Evolutionary conservation across 495 filamentous ascomycete species (phyloP).

Genomic region (Penicillium canariense): DNA sequence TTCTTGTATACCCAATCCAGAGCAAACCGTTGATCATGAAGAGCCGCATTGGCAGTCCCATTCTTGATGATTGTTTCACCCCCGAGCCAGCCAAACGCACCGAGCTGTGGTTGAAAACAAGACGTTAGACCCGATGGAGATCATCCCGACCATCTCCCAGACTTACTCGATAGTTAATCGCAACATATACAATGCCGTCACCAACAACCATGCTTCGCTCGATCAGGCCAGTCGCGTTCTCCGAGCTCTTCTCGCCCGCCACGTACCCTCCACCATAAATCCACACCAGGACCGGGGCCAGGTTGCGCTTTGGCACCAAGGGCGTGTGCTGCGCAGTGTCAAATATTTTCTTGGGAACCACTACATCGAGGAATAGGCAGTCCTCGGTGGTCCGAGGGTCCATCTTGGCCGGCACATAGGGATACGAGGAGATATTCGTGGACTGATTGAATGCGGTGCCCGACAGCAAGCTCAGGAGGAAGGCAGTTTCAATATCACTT

Average conservation of each 20-base stretch:
- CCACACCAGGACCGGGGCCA: conserved; percentile 58
- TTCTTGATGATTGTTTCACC: conserved; percentile 40
- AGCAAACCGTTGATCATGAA: conserved; percentile 66
- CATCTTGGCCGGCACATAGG: conserved; percentile 21
- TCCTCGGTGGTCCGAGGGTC: conserved; percentile 55
- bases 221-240: conserved; percentile 47
- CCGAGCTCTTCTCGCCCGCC: conserved; percentile 49
- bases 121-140: too few species aligned
- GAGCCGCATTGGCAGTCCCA: conserved; percentile 60
- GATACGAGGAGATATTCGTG: conserved; percentile 29
- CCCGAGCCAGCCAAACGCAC: conserved; percentile 64
- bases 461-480: conserved; percentile 29
- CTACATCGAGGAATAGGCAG: conserved; percentile 56
- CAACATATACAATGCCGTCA: conserved; percentile 57
- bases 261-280: conserved; percentile 60
- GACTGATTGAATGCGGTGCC: conserved; percentile 31
- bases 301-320: conserved; percentile 9
- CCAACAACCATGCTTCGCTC: conserved; percentile 35
- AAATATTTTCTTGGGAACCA: conserved; percentile 46
- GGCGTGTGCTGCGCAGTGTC: conserved; percentile 23
- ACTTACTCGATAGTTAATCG: conserved; percentile 59
- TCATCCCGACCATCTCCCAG: too few species aligned
- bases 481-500: conserved; percentile 3
- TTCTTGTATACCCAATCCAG: conserved; percentile 71
- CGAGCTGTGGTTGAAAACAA: conserved; percentile 35